Conservation (phyloP, 176 grass and related monocot genomes). For the Carex scoparia region DNA sequence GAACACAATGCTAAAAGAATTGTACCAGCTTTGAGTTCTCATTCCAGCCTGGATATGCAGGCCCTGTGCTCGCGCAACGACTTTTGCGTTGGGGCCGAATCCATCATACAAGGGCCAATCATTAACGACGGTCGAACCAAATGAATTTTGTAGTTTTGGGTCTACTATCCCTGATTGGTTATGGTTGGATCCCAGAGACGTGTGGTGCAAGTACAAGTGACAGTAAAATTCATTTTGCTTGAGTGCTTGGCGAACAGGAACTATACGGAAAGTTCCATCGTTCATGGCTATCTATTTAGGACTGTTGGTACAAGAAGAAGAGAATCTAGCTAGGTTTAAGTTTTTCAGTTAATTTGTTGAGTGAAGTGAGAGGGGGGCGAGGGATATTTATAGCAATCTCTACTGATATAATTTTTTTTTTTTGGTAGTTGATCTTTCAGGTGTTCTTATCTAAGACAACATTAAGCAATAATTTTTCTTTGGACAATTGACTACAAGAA, state of each 20-base stretch:
- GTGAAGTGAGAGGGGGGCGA: neutral
- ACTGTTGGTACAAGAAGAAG: neutral
- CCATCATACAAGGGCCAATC: neutral
- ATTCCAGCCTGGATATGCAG: neutral
- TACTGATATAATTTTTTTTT: no score
- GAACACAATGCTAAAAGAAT: neutral
- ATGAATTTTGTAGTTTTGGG: neutral
- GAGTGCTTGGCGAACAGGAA: neutral
- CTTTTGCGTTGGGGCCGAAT: neutral
- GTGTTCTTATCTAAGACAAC: no score
- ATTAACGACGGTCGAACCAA: neutral
- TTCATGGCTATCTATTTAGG: neutral
- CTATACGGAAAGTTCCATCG: neutral
- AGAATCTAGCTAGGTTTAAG: neutral
- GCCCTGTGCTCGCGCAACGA: neutral
- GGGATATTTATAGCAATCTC: neutral
- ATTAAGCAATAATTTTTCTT: no score
- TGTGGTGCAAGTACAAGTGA: neutral
- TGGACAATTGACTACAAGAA: no score
- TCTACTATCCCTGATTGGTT: neutral
- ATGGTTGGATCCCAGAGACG: neutral
- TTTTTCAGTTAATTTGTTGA: neutral
- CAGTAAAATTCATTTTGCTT: neutral
- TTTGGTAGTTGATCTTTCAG: no score
- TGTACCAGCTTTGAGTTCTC: neutral